Conservation (phyloP, 345 rosid genomes). For the Combretum micranthum region DNA sequence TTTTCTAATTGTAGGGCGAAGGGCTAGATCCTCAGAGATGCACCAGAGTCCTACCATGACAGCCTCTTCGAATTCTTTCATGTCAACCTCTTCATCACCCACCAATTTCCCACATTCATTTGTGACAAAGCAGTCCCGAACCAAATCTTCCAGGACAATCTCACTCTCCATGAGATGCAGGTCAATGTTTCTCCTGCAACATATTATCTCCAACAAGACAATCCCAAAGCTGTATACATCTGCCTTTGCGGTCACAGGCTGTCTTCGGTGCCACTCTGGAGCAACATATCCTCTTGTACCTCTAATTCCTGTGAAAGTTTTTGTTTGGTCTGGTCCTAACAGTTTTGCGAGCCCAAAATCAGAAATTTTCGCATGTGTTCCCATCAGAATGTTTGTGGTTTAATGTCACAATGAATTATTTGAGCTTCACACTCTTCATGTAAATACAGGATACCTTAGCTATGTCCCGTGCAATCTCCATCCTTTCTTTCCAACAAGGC, state of each 20-base stretch:
- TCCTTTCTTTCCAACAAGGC: slow-evolving; percentile 10
- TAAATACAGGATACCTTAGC: slow-evolving; percentile 15
- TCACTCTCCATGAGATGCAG: no score
- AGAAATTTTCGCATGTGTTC: no score
- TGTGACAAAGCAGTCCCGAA: no score
- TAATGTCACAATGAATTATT: slow-evolving; percentile 28
- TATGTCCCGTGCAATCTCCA: slow-evolving; percentile 14
- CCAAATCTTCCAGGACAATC: no score
- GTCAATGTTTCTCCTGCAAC: no score
- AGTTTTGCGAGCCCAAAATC: no score
- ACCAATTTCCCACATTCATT: not conserved
- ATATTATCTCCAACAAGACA: not conserved
- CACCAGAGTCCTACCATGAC: no score
- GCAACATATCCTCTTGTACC: slow-evolving; percentile 24
- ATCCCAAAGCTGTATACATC: slow-evolving; percentile 29
- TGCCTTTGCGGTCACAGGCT: slow-evolving; percentile 21
- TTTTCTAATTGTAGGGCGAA: no score
- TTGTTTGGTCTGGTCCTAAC: slow-evolving; percentile 6
- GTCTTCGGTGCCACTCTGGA: slow-evolving; percentile 23
- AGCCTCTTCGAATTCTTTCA: not conserved
- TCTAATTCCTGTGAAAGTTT: slow-evolving; percentile 17
- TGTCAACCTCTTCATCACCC: slow-evolving; percentile 15
- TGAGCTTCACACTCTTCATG: slow-evolving; percentile 24
- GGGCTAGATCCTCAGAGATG: no score
- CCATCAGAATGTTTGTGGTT: slow-evolving; percentile 12